Evolutionary conservation across 192 early-diverging fungal species (phyloP), one percentile per base, ranked within the genome.

Genomic region (Umbelopsis vinacea): DNA sequence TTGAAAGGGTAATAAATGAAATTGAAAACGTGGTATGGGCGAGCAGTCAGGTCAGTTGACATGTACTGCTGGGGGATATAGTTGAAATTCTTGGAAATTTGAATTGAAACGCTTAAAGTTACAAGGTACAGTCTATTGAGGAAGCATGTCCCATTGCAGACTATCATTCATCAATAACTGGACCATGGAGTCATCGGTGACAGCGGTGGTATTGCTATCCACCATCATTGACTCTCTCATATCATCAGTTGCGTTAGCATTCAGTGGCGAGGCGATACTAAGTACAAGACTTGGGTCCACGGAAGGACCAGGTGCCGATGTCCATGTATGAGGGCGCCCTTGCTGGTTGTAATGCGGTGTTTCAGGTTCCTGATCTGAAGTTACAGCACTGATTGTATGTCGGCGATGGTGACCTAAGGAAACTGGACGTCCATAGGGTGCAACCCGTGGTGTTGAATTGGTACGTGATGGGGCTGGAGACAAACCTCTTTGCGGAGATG

Each of bases 131-230:
- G 11, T 12, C 26, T 63, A 63, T 14, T 29, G 57, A 5, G 57
- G 33, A n/a, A 63, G 7, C 57, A 63, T 63, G 57, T 63, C 57
- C 57, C 57, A 63, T 19, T 63, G 57, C 15, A 63, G 29, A 14
- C 24, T 63, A 8, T 63, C 57, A 5, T 63, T 63, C 57, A 63
- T 63, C 29, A 63, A 37, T 17, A 63, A 63, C n/a, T 63, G 57
- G 33, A 63, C 57, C 57, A 63, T 63, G 17, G 57, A 63, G 6
- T 63, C 33, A 37, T 63, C 57, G 19, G 29, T 14, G 11, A 38
- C 33, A 4, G 26, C 19, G 15, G 57, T 14, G 22, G 23, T 2
- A 14, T 8, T 26, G 21, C 53, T 33, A 63, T 63, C 57, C 15
- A 63, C 57, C 57, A 63, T 35, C 57, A 63, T 63, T 5, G 57